A percentile compares a stretch with the other conserved stretches of the same genome.
phyloP scores from a whole-genome alignment of 129 eudicot genomes.

The Flaveria bidentis region DNA sequence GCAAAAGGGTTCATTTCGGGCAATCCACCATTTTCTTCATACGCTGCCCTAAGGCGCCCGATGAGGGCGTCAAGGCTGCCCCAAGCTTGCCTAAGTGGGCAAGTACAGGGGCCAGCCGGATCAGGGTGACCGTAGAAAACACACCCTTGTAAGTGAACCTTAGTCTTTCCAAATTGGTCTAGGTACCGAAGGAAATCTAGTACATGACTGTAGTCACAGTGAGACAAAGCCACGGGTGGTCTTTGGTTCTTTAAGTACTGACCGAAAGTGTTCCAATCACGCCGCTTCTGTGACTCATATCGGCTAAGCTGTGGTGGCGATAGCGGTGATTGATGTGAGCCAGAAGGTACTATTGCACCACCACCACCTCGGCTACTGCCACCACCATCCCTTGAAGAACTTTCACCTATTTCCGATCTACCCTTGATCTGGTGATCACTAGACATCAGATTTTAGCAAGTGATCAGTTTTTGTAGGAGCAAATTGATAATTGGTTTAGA shows the following conservation, averaged over 20 bases:
- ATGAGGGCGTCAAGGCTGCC: slow-evolving; percentile 78
- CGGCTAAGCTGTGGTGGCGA: slow-evolving; percentile 52
- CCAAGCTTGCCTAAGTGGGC: slow-evolving; percentile 81
- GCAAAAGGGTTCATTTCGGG: slow-evolving; percentile 77
- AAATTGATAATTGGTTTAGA: slow-evolving; percentile 14
- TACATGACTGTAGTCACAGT: slow-evolving; percentile 63
- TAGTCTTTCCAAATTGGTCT: slow-evolving; percentile 78
- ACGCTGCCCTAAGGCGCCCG: slow-evolving; percentile 69
- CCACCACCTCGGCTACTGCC: neutral
- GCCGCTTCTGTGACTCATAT: slow-evolving; percentile 71
- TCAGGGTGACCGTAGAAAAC: slow-evolving; percentile 66
- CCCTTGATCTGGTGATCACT: slow-evolving; percentile 41
- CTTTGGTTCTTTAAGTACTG: slow-evolving; percentile 70
- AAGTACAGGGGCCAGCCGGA: slow-evolving; percentile 72
- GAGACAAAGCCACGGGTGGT: slow-evolving; percentile 59
- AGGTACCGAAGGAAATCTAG: slow-evolving; percentile 63
- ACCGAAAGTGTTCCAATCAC: slow-evolving; percentile 82
- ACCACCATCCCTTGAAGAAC: slow-evolving; percentile 33
- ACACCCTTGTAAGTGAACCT: slow-evolving; percentile 72
- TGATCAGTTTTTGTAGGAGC: neutral
- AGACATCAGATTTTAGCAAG: slow-evolving; percentile 36
- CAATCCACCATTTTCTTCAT: slow-evolving; percentile 68
- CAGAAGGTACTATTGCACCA: slow-evolving; percentile 5
- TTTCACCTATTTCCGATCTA: slow-evolving; percentile 45
- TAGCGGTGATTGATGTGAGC: slow-evolving; percentile 21